phyloP scores from a whole-genome alignment of 257 asterid species.

The Mentha longifolia region DNA sequence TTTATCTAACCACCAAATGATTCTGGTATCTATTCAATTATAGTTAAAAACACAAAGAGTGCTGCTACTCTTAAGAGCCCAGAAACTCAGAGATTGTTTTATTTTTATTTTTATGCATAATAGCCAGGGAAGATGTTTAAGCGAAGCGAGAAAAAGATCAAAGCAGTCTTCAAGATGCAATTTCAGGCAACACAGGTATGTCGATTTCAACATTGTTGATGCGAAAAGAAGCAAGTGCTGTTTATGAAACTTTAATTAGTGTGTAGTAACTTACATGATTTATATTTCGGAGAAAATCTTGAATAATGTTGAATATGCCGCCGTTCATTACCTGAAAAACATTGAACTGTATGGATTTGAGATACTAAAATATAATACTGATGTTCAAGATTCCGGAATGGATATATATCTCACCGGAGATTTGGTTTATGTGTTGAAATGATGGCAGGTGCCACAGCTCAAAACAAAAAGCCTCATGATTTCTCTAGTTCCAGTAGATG shows the following conservation, averaged over 20 bases:
- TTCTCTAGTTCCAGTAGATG: slow-evolving; percentile 86
- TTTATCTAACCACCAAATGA: slow-evolving; percentile 41
- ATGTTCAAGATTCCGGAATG: slow-evolving; percentile 27
- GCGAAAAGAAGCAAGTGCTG: not conserved
- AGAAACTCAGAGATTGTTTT: slow-evolving; percentile 27
- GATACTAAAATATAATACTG: too few relatives aligned
- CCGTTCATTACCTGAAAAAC: not conserved
- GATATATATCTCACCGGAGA: slow-evolving; percentile 31
- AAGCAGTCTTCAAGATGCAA: slow-evolving; percentile 78
- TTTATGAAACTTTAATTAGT: not conserved
- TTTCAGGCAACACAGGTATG: slow-evolving; percentile 89
- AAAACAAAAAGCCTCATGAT: slow-evolving; percentile 77
- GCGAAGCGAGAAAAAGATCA: slow-evolving; percentile 80
- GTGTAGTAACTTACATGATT: slow-evolving; percentile 15
- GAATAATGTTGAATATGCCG: not conserved
- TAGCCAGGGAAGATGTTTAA: slow-evolving; percentile 70
- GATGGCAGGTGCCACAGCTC: slow-evolving; percentile 82
- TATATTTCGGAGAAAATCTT: slow-evolving; percentile 17
- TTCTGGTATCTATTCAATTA: slow-evolving; percentile 31
- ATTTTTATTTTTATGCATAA: slow-evolving; percentile 24
- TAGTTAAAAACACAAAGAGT: slow-evolving; percentile 25
- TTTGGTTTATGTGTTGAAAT: slow-evolving; percentile 18
- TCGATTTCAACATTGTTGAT: slow-evolving; percentile 30
- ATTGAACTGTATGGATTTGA: too few relatives aligned
- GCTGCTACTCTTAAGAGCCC: slow-evolving; percentile 22